Evolutionary conservation across 306 rosid species (phyloP).

Genomic region (Castanopsis chinensis): DNA sequence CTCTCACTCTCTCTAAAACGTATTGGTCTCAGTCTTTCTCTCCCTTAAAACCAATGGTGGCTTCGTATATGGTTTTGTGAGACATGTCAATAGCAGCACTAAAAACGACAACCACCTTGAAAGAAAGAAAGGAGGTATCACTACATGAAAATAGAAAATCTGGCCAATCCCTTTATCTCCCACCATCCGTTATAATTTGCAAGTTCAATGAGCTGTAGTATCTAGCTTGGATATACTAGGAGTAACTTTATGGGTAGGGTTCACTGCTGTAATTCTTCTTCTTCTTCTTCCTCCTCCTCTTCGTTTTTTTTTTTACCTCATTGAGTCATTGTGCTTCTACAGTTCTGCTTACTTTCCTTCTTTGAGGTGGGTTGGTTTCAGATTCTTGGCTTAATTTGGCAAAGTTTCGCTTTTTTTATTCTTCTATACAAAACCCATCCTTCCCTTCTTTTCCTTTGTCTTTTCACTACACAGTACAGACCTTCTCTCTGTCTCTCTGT

Average conservation of each 20-base stretch:
- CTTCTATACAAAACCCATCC: background rate
- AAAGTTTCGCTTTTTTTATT: background rate
- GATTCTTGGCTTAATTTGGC: background rate
- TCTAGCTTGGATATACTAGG: too few relatives aligned
- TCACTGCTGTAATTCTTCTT: background rate
- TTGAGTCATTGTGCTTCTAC: background rate
- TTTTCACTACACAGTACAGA: background rate
- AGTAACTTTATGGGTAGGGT: background rate
- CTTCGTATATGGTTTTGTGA: background rate
- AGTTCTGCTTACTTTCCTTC: too few relatives aligned
- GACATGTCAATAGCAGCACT: background rate
- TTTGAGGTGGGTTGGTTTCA: background rate
- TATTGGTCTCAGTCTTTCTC: background rate
- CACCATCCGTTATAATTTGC: background rate
- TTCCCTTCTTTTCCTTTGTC: background rate
- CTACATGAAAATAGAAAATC: background rate
- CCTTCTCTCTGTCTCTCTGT: background rate
- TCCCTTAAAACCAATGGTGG: constrained; percentile 18
- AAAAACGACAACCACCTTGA: background rate
- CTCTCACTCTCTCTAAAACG: constrained; percentile 10
- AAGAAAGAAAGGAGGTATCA: background rate
- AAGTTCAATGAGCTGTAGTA: background rate
- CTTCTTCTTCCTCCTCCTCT: too few relatives aligned
- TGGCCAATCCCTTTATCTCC: background rate
- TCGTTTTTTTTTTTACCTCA: too few relatives aligned